These are phyloP conservation scores for Mycosphaerelloides madeirae DNA, from an alignment of 2,329 filamentous ascomycete genomes.

Conservation along the genomic window DNA sequence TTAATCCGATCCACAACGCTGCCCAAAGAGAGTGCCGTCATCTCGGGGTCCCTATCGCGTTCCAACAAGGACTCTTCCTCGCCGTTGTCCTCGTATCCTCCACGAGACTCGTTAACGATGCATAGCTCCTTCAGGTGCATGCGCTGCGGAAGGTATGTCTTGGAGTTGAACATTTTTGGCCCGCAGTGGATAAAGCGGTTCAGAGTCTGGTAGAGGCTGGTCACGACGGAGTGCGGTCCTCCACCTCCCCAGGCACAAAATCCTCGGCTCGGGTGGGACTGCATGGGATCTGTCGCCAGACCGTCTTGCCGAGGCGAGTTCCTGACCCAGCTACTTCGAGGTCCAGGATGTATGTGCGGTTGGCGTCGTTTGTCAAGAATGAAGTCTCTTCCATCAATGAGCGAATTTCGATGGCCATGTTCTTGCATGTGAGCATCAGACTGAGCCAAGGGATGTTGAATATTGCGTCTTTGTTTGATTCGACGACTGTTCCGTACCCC, in stretches of 20 bases:
- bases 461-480: conserved; percentile 4
- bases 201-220: conserved; percentile 18
- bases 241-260: conserved; percentile 16
- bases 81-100: neutral
- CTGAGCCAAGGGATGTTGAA: conserved; percentile 18
- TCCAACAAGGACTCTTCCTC: conserved; percentile 7
- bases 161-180: conserved; percentile 10
- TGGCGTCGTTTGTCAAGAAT: conserved; percentile 4
- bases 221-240: conserved; percentile 13
- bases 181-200: conserved; percentile 21
- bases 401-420: conserved; percentile 13
- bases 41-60: conserved; percentile 15
- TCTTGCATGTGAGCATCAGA: conserved; percentile 17
- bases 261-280: conserved; percentile 13
- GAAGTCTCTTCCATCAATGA: conserved; percentile 7
- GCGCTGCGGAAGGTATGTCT: conserved; percentile 2
- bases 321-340: conserved; percentile 12
- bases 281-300: conserved; percentile 18
- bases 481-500: conserved; percentile 13
- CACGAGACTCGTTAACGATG: conserved; percentile 10
- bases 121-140: conserved; percentile 17
- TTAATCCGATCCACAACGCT: conserved; percentile 15
- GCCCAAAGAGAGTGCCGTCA: conserved; percentile 12
- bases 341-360: conserved; percentile 13
- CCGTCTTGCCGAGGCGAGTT: conserved; percentile 9